Evolutionary conservation across 2,329 filamentous ascomycete species (phyloP).

Genomic region (Exserohilum rostratum): DNA sequence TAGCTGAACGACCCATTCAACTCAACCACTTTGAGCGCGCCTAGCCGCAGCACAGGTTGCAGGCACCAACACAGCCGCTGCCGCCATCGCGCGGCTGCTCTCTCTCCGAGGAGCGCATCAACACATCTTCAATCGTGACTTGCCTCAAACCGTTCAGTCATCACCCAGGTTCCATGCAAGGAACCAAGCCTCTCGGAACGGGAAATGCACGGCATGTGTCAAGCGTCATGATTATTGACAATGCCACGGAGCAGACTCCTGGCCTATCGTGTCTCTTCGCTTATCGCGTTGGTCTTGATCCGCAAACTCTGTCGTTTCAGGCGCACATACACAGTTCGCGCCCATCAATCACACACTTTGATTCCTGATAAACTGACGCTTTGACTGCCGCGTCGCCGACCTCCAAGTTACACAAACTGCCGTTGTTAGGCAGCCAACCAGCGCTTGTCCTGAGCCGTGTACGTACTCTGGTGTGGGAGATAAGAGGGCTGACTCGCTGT

Average conservation of each 20-base stretch:
- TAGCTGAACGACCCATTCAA: neutral
- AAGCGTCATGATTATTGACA: slow-evolving; percentile 15
- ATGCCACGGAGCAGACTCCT: neutral
- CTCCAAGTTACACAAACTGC: neutral
- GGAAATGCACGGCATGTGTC: slow-evolving; percentile 1
- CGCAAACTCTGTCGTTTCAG: slow-evolving; percentile 1
- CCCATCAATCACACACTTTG: neutral
- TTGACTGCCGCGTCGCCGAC: neutral
- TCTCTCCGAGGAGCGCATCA: neutral
- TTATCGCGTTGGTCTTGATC: slow-evolving; percentile 10
- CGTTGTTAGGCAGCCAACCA: neutral
- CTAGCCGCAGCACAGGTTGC: neutral
- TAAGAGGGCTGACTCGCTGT: slow-evolving; percentile 1
- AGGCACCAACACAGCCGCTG: neutral
- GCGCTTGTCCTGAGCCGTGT: neutral
- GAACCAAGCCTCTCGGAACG: slow-evolving; percentile 6
- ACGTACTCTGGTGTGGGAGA: neutral
- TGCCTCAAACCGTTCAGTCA: slow-evolving; percentile 1
- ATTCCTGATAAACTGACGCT: neutral
- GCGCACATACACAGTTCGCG: slow-evolving; percentile 1
- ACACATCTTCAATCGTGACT: neutral
- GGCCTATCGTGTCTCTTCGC: slow-evolving; percentile 19
- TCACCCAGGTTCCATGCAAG: slow-evolving; percentile 11
- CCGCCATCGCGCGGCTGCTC: neutral
- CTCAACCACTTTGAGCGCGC: neutral